These are phyloP conservation scores for Xylaria multiplex DNA, from an alignment of 2,329 filamentous ascomycete species.

Conservation along the genomic window DNA sequence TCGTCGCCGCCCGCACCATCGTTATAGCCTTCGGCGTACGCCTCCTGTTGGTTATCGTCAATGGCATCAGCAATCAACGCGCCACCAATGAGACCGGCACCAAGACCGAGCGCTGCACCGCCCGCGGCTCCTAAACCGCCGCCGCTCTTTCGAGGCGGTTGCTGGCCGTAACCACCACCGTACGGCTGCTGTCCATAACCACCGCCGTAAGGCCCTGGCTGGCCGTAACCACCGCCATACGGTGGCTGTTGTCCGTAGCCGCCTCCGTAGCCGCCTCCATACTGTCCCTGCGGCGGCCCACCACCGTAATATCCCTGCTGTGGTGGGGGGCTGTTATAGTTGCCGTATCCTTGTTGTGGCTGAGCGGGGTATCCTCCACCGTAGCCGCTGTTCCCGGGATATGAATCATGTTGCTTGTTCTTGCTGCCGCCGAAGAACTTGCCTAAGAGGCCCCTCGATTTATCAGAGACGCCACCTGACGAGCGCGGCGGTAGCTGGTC, in stretches of 20 bases:
- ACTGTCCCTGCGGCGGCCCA: conserved; percentile 47
- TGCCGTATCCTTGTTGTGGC: conserved; percentile 47
- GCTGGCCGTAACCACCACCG: conserved; percentile 39
- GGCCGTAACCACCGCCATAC: conserved; percentile 39
- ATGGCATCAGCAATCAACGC: conserved; percentile 75
- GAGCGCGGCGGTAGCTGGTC: conserved; percentile 58
- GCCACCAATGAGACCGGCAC: conserved; percentile 84
- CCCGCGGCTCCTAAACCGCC: conserved; percentile 74
- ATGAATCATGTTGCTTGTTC: conserved; percentile 47
- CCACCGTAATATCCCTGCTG: conserved; percentile 51
- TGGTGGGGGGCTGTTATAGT: conserved; percentile 48
- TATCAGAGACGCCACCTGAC: conserved; percentile 46
- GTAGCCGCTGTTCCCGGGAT: conserved; percentile 45
- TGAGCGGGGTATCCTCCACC: conserved; percentile 47
- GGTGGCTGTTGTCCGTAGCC: conserved; percentile 50
- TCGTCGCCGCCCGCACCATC: conserved; percentile 51
- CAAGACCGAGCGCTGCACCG: conserved; percentile 79
- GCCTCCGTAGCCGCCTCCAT: conserved; percentile 52
- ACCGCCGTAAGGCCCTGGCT: conserved; percentile 36
- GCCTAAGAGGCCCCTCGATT: conserved; percentile 53
- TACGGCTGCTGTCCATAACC: conserved; percentile 45
- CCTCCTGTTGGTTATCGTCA: conserved; percentile 68
- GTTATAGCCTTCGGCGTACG: conserved; percentile 64
- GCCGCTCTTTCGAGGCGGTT: conserved; percentile 55
- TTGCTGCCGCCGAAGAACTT: conserved; percentile 49